Percentiles rank a stretch among this genome's conserved stretches.
phyloP scores from a whole-genome alignment of 192 early-diverging fungal genomes.

The Linnemannia exigua region DNA sequence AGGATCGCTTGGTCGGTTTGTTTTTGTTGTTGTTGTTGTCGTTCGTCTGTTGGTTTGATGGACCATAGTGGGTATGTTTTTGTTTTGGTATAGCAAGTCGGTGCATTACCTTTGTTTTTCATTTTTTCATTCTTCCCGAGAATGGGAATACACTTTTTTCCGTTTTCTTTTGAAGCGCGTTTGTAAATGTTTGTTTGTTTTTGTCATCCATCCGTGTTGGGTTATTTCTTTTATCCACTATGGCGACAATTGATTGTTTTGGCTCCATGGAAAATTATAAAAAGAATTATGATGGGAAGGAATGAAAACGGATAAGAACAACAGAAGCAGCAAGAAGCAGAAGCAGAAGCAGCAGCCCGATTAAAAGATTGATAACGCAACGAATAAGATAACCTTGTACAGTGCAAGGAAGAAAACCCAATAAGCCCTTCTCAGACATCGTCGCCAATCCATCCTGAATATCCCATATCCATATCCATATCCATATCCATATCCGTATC shows the following conservation, averaged over 20 bases:
- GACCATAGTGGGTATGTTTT: neutral
- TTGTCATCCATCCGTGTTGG: neutral
- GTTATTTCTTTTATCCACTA: no score
- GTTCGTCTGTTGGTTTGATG: neutral
- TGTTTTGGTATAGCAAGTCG: neutral
- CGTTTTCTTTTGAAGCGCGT: neutral
- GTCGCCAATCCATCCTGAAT: no score
- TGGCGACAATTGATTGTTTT: no score
- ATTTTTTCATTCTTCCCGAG: neutral
- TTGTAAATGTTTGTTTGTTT: no score
- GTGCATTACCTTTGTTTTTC: neutral
- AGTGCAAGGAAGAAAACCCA: neutral
- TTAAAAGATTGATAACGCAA: neutral
- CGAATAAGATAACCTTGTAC: neutral
- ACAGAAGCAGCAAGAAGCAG: no score
- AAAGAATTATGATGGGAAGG: neutral
- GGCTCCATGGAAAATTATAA: neutral
- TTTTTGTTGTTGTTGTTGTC: neutral
- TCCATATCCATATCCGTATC: neutral
- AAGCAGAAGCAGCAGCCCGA: neutral
- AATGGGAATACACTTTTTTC: neutral
- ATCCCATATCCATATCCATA: neutral
- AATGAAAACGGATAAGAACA: neutral
- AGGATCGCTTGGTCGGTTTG: neutral
- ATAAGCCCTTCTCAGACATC: conserved; percentile 1